phyloP scores from a whole-genome alignment of 208 protist species.

The Sergeia podlipaevii region DNA sequence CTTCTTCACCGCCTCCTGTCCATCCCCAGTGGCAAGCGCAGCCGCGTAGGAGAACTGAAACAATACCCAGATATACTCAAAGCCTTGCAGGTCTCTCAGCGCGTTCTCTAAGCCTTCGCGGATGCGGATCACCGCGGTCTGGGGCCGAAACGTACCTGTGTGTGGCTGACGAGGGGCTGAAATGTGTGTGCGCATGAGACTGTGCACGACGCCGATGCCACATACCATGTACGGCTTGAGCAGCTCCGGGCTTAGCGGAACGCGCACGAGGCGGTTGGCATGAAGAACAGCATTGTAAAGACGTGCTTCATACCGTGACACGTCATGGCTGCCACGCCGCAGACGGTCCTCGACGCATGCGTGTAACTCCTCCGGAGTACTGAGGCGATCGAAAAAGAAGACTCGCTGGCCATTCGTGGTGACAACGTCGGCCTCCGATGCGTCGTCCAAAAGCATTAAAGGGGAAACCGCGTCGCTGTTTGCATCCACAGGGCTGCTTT shows the following conservation, averaged over 20 bases:
- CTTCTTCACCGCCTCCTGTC: slow-evolving; percentile 27
- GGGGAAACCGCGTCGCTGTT: no score
- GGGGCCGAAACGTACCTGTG: slow-evolving; percentile 63
- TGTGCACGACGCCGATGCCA: slow-evolving; percentile 81
- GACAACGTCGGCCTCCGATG: slow-evolving; percentile 38
- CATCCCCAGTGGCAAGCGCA: slow-evolving; percentile 53
- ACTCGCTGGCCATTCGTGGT: slow-evolving; percentile 47
- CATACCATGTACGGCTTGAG: slow-evolving; percentile 72
- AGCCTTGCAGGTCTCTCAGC: slow-evolving; percentile 71
- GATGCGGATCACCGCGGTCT: slow-evolving; percentile 84
- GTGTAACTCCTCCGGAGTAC: slow-evolving; percentile 62
- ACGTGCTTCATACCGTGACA: slow-evolving; percentile 63
- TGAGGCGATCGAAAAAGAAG: slow-evolving; percentile 86
- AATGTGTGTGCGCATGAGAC: slow-evolving; percentile 79
- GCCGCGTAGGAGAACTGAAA: slow-evolving; percentile 88
- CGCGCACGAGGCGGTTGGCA: slow-evolving; percentile 68
- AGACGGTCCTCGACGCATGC: slow-evolving; percentile 66
- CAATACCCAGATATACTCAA: slow-evolving; percentile 90
- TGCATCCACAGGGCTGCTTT: no score
- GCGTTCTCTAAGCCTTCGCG: slow-evolving; percentile 80
- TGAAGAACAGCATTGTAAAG: slow-evolving; percentile 68
- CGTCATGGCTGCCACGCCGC: slow-evolving; percentile 52
- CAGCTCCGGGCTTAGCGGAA: slow-evolving; percentile 62
- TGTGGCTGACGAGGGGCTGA: slow-evolving; percentile 79
- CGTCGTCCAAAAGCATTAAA: no score